phyloP scores from a whole-genome alignment of 495 filamentous ascomycete species.

The Trichodelitschia bisporula region DNA sequence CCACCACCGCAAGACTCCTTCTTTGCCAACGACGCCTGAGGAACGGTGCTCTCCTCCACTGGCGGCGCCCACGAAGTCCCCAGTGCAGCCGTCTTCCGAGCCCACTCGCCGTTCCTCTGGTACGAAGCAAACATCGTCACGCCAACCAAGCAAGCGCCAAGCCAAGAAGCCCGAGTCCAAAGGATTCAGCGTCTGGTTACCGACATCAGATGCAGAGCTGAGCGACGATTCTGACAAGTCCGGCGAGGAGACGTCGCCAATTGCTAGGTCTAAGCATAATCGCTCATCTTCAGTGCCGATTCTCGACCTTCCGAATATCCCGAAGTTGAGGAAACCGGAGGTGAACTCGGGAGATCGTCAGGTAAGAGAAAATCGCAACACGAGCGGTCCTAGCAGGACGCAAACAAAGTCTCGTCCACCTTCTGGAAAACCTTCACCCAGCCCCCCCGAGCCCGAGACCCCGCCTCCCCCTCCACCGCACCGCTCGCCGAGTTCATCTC shows the following conservation, averaged over 20 bases:
- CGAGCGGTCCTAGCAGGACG: constrained; percentile 3
- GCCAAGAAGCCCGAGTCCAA: constrained; percentile 6
- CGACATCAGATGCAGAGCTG: constrained; percentile 11
- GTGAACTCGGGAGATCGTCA: constrained; percentile 2
- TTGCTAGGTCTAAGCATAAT: not conserved
- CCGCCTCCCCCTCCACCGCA: constrained; percentile 21
- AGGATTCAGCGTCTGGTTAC: constrained; percentile 18
- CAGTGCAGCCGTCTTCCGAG: too few species aligned
- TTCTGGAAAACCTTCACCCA: not conserved
- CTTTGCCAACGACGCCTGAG: not conserved
- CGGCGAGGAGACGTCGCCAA: constrained; percentile 1
- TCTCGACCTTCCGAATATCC: constrained; percentile 29
- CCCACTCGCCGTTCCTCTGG: constrained; percentile 4
- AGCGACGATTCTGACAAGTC: constrained; percentile 12
- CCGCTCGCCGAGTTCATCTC: constrained; percentile 21
- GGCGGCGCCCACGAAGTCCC: too few species aligned
- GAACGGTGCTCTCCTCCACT: too few species aligned
- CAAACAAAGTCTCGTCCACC: not conserved
- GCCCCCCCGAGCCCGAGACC: constrained; percentile 1
- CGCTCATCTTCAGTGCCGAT: constrained; percentile 33
- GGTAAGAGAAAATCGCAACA: not conserved
- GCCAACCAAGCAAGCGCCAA: constrained; percentile 5
- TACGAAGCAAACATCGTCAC: too few species aligned
- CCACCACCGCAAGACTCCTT: constrained; percentile 3
- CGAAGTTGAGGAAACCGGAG: constrained; percentile 23